Base-by-base conservation (phyloP, 1,284 basidiomycete species). In the Boletellus sp. region DNA sequence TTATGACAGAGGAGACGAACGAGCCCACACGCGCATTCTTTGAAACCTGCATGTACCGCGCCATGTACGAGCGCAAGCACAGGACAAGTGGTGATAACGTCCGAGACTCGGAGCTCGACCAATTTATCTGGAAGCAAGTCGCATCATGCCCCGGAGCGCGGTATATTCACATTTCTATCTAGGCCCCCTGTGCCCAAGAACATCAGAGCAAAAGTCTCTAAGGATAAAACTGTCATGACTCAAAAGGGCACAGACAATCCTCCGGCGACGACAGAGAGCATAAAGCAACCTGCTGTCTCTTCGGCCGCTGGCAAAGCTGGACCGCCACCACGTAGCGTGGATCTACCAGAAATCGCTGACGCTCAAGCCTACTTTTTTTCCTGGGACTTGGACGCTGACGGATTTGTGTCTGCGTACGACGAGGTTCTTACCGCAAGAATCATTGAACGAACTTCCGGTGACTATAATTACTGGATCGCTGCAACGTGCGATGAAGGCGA, bases 1-100 rank as follows among this genome's bases (percentile, higher is more conserved):
- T 91, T 44, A 69, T 68, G 56, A 84, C 85, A 2, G 73, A 77
- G 40, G 90, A 87, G 16, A 90, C 91, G 13, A 92, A 92, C 59
- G 85, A 79, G 18, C 91, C 92, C 1, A 93, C 91, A 6, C 82
- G 83, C 46, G 85, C 87, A 15, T 89, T 90, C 71, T 97, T 97
- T 66, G 93, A 97, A 70, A 86, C 91, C 43, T 94, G 93, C 68
- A 89, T 94, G 77, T 88, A 97, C 60, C 86, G 92, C 39, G 96
- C 95, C 52, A 92, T 96, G 79, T 97, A 87, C 69, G 95, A 97
- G 69, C 81, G 91, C 72, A 95, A 94, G 74, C 87, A 86, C 74
- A 84, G 78, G 61, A 75, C 62, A 47, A 83, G 80, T 55, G 89
- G 90, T 18, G 89, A 93, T 56, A 78, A 75, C 50, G 80, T 86